Evolutionary conservation across 169 alveolate species (phyloP).

Genomic region (Cryptosporidium sp.): DNA sequence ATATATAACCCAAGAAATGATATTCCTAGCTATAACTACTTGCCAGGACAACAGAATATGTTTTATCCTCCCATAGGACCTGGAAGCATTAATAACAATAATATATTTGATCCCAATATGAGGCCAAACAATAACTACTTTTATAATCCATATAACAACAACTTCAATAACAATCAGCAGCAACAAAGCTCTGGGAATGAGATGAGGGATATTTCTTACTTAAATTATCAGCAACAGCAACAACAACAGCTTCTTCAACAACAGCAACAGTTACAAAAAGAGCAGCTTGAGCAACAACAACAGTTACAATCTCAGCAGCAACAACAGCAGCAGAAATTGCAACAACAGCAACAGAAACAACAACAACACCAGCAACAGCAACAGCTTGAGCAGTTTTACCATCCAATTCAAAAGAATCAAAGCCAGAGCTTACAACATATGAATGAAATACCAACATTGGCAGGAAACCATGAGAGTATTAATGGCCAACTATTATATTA

Average conservation of each 20-base stretch:
- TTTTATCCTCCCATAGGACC: constrained; percentile 1
- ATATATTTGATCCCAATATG: neutral
- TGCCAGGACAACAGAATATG: constrained; percentile 5
- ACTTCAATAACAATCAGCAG: neutral
- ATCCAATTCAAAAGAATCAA: neutral
- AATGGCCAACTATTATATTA: neutral
- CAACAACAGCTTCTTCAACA: constrained; percentile 1
- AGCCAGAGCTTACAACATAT: neutral
- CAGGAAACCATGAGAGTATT: neutral
- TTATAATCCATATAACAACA: neutral
- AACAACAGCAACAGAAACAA: neutral
- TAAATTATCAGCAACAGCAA: neutral
- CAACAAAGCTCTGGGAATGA: neutral
- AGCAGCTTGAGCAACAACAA: neutral
- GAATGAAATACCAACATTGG: constrained; percentile 14
- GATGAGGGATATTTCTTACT: constrained; percentile 22
- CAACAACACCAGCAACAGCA: neutral
- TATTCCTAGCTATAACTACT: neutral
- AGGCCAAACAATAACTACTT: neutral
- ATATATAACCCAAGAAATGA: constrained; percentile 2
- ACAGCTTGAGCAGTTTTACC: neutral
- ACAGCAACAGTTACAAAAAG: neutral
- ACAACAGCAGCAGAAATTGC: neutral
- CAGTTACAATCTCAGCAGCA: neutral
- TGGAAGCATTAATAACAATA: constrained; percentile 6